These are phyloP conservation scores for Apiospora arundinis DNA, from an alignment of 2,329 filamentous ascomycete genomes.

Conservation along the genomic window DNA sequence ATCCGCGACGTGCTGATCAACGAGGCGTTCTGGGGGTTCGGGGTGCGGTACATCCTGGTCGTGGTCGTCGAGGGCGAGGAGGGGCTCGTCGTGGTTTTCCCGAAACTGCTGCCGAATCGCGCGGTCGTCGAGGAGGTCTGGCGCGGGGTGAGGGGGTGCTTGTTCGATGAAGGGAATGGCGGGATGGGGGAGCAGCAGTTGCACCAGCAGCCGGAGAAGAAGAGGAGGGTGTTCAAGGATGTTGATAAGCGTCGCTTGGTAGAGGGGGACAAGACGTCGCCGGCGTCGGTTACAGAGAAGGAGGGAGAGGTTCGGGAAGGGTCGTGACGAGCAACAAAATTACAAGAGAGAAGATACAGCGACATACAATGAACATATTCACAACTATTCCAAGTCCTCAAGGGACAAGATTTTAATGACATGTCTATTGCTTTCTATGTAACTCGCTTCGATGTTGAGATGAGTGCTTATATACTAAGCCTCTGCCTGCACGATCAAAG, in stretches of 20 bases:
- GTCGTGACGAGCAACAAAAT: not conserved
- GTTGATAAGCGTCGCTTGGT: not conserved
- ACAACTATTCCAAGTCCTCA: not conserved
- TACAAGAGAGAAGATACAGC: not conserved
- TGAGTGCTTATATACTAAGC: not conserved
- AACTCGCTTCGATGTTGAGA: not conserved
- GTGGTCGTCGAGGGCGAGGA: slow-evolving; percentile 90
- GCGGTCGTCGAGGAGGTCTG: slow-evolving; percentile 86
- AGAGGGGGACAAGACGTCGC: not conserved
- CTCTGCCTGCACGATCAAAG: not conserved
- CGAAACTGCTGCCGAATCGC: slow-evolving; percentile 75
- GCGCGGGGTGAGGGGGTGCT: slow-evolving; percentile 81
- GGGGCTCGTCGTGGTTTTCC: slow-evolving; percentile 94
- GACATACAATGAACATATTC: not conserved
- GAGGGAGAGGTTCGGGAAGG: not conserved
- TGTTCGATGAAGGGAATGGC: slow-evolving; percentile 65
- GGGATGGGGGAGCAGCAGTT: too few species aligned
- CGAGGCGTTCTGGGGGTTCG: slow-evolving; percentile 92
- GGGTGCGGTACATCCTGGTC: slow-evolving; percentile 86
- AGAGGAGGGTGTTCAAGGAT: not conserved
- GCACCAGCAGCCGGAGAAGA: not conserved
- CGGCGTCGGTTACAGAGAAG: not conserved
- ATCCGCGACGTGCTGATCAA: slow-evolving; percentile 95
- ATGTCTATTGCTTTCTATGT: not conserved
- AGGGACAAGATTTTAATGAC: not conserved